Conservation (phyloP, 129 eudicot species). For the Scalesia atractyloides region DNA sequence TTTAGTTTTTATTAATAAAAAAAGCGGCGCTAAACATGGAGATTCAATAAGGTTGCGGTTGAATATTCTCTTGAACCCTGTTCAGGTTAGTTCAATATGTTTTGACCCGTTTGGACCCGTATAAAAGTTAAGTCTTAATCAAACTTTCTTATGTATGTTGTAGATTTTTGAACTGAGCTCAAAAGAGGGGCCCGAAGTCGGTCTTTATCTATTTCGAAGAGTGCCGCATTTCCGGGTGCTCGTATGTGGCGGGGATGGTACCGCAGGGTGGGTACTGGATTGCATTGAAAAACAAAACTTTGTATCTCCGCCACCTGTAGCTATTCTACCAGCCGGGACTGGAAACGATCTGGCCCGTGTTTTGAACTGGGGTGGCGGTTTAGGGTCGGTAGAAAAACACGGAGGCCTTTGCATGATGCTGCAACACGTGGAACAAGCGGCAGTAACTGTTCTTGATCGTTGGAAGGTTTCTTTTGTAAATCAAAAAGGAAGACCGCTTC, state of each 20-base stretch:
- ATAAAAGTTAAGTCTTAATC: not conserved
- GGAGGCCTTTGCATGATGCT: slow-evolving; percentile 71
- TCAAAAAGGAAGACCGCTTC: slow-evolving; percentile 49
- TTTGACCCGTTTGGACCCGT: not conserved
- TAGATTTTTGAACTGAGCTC: slow-evolving; percentile 82
- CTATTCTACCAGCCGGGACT: slow-evolving; percentile 82
- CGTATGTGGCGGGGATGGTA: slow-evolving; percentile 95
- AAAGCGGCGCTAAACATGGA: slow-evolving; percentile 90
- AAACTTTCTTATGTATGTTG: slow-evolving; percentile 15
- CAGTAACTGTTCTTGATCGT: slow-evolving; percentile 86
- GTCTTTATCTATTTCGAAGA: slow-evolving; percentile 63
- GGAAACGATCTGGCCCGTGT: slow-evolving; percentile 92
- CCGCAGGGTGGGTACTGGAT: slow-evolving; percentile 92
- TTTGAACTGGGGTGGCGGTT: slow-evolving; percentile 86
- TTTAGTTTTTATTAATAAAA: slow-evolving; percentile 80
- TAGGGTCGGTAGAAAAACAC: slow-evolving; percentile 65
- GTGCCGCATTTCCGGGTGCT: slow-evolving; percentile 76
- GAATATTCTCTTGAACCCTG: slow-evolving; percentile 77
- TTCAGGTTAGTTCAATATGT: slow-evolving; percentile 54
- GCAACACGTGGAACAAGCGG: slow-evolving; percentile 75
- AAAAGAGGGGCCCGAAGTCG: slow-evolving; percentile 79
- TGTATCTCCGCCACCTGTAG: slow-evolving; percentile 91
- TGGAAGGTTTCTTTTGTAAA: slow-evolving; percentile 74
- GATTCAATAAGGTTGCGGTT: slow-evolving; percentile 62
- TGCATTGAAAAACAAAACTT: slow-evolving; percentile 75